A percentile compares a stretch with the other conserved stretches of the same genome.
Conservation (phyloP, 805 yeast species). For the Starmerella sp. region DNA sequence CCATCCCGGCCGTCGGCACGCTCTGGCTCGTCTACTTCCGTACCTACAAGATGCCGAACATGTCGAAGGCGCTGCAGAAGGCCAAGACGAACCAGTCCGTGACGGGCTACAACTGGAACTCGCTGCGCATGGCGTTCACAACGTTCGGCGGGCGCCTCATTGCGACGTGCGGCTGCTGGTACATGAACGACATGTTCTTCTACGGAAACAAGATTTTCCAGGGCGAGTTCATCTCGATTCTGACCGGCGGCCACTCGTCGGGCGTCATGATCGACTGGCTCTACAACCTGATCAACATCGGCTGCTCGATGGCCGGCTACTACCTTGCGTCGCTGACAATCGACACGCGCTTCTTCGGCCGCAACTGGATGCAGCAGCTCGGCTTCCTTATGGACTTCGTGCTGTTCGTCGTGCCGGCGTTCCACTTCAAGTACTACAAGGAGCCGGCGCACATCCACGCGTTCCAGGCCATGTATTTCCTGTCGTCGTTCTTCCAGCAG, state of each 20-base stretch:
- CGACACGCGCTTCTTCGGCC: slow-evolving; percentile 41
- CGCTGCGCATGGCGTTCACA: slow-evolving; percentile 24
- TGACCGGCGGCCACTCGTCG: slow-evolving; percentile 30
- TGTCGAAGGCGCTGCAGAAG: slow-evolving; percentile 26
- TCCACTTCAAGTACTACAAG: slow-evolving; percentile 42
- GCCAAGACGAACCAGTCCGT: slow-evolving; percentile 22
- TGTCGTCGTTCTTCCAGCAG: slow-evolving; percentile 54
- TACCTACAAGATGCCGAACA: slow-evolving; percentile 29
- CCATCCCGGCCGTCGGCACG: slow-evolving; percentile 32
- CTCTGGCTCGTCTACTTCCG: slow-evolving; percentile 32
- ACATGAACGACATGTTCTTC: slow-evolving; percentile 51
- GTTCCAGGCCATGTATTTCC: slow-evolving; percentile 47
- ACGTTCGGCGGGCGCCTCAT: slow-evolving; percentile 33
- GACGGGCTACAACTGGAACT: slow-evolving; percentile 30
- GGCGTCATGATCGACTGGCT: slow-evolving; percentile 45
- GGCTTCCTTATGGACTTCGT: slow-evolving; percentile 48
- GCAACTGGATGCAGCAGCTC: slow-evolving; percentile 45
- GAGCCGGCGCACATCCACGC: slow-evolving; percentile 22
- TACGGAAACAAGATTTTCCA: slow-evolving; percentile 53
- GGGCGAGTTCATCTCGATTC: slow-evolving; percentile 33
- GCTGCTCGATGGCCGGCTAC: slow-evolving; percentile 68
- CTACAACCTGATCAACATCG: slow-evolving; percentile 37
- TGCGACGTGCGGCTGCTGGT: slow-evolving; percentile 52
- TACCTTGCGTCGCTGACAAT: slow-evolving; percentile 46
- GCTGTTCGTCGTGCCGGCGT: slow-evolving; percentile 47